Percentiles rank a stretch among this genome's conserved stretches.
phyloP scores from a whole-genome alignment of 805 yeast species.

The Sugiyamaella smithiae region DNA sequence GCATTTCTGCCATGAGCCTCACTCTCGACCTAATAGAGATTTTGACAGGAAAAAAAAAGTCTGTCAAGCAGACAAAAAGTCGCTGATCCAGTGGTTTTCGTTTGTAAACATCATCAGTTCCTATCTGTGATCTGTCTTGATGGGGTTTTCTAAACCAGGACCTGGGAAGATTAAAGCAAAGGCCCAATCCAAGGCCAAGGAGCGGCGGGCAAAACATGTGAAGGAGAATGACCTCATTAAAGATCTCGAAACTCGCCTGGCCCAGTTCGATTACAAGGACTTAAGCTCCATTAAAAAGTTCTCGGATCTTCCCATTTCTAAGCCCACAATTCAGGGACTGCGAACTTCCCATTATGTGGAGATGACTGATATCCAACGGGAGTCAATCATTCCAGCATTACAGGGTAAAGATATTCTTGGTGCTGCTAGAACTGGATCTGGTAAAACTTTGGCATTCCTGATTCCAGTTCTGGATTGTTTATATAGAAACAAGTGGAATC shows the following conservation, averaged over 20 bases:
- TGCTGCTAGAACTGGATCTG: constrained; percentile 89
- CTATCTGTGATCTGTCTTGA: neutral
- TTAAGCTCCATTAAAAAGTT: constrained; percentile 48
- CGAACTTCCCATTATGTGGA: constrained; percentile 73
- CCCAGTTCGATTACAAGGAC: constrained; percentile 44
- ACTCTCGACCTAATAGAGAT: neutral
- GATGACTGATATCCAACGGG: constrained; percentile 83
- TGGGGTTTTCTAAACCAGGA: neutral
- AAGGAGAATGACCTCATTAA: constrained; percentile 39
- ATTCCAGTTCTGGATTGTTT: constrained; percentile 67
- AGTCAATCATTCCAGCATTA: constrained; percentile 70
- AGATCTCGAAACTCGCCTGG: constrained; percentile 49
- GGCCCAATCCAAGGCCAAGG: constrained; percentile 2
- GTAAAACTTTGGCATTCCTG: constrained; percentile 84
- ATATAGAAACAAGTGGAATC: constrained; percentile 70
- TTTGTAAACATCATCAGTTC: neutral
- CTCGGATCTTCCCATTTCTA: constrained; percentile 73
- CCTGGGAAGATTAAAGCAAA: neutral
- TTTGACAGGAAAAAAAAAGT: neutral
- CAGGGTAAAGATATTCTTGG: constrained; percentile 79
- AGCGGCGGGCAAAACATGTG: constrained; percentile 11
- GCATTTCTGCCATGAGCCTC: neutral
- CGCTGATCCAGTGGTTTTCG: neutral
- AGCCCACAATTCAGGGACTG: constrained; percentile 64
- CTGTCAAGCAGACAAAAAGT: constrained; percentile 26